Percentiles rank a stretch among this genome's conserved stretches.
Conservation (phyloP, 108 stramenopile species). For the Bacterosira constricta region DNA sequence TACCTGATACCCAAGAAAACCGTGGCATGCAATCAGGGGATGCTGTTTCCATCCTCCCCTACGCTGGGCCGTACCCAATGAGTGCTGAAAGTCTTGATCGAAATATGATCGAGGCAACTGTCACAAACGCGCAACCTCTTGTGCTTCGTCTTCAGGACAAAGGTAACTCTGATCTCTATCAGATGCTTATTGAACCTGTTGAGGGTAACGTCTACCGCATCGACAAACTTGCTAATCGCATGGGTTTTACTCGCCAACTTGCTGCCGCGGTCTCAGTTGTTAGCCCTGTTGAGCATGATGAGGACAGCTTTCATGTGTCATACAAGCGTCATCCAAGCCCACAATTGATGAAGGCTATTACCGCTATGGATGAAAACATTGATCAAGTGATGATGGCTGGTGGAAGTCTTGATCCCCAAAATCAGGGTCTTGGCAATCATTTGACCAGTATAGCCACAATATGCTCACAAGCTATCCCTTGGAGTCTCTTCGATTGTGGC, state of each 20-base stretch:
- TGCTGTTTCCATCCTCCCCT: constrained; percentile 89
- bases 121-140: constrained; percentile 78
- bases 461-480: constrained; percentile 86
- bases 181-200: constrained; percentile 72
- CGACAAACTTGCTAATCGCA: constrained; percentile 92
- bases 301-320: constrained; percentile 32
- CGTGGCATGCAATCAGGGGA: constrained; percentile 91
- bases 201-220: constrained; percentile 89
- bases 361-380: constrained; percentile 94
- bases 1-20: constrained; percentile 87
- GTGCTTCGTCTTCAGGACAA: constrained; percentile 89
- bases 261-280: constrained; percentile 78
- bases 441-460: constrained; percentile 86
- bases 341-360: constrained; percentile 85
- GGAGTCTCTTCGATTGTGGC: constrained; percentile 69
- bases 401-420: constrained; percentile 51
- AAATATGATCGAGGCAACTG: constrained; percentile 93
- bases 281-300: constrained; percentile 56
- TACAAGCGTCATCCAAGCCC: constrained; percentile 74
- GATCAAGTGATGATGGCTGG: constrained; percentile 70
- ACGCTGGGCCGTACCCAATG: constrained; percentile 93
- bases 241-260: constrained; percentile 93
- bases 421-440: constrained; percentile 28
- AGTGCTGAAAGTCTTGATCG: constrained; percentile 89
- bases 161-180: constrained; percentile 72